Conservation (phyloP, 176 grass and related monocot genomes). For the Poa annua region DNA sequence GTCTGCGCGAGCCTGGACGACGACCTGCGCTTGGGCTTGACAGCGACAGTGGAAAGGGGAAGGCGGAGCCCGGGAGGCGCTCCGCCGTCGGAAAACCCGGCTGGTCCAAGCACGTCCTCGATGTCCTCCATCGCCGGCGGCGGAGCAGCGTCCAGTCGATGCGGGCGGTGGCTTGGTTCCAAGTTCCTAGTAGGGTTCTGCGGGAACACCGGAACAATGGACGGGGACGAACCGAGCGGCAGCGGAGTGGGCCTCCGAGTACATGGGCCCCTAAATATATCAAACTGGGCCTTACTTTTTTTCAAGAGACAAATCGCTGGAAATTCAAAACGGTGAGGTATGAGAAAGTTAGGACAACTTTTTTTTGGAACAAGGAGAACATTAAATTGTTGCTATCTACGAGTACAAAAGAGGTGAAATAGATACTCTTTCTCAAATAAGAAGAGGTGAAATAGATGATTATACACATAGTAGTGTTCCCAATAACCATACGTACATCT, state of each 20-base stretch:
- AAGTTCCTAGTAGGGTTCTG: constrained; percentile 58
- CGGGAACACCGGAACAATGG: background rate
- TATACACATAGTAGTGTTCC: too few species aligned
- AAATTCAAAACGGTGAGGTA: too few species aligned
- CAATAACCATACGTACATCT: too few species aligned
- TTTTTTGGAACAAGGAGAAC: too few species aligned
- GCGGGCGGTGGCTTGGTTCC: constrained; percentile 1
- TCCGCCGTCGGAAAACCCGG: constrained; percentile 33
- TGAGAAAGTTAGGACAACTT: too few species aligned
- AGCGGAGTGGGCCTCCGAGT: background rate
- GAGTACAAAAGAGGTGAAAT: too few species aligned
- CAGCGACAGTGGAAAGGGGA: constrained; percentile 59
- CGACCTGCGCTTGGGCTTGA: constrained; percentile 70
- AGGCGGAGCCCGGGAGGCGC: constrained; percentile 69
- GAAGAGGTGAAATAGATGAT: too few species aligned
- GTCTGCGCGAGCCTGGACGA: constrained; percentile 56
- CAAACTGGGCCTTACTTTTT: background rate
- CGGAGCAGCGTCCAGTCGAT: background rate
- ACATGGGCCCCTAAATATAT: background rate
- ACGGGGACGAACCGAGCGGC: background rate
- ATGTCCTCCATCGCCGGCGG: constrained; percentile 72
- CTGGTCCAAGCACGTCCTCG: constrained; percentile 71
- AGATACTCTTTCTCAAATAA: too few species aligned
- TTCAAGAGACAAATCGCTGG: background rate
- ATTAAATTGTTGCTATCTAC: too few species aligned